Evolutionary conservation across 2,329 filamentous ascomycete genomes (phyloP).

Genomic region (Ambrosiella beaveri): DNA sequence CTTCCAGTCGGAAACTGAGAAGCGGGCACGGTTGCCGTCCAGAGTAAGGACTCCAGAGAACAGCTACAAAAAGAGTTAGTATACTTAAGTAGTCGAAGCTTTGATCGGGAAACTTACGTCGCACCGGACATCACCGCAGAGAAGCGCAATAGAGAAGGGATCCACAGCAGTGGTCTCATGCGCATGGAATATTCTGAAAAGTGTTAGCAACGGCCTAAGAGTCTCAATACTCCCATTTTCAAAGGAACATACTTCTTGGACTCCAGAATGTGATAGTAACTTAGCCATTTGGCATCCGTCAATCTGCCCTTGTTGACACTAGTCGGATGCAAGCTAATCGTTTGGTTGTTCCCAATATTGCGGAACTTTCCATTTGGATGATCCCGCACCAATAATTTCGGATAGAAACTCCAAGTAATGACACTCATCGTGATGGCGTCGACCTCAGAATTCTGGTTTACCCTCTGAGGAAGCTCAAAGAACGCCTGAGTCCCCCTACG

Average conservation of each 20-base stretch:
- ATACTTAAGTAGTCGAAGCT: too few relatives aligned
- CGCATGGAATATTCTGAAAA: slow-evolving; percentile 59
- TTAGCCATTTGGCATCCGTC: slow-evolving; percentile 57
- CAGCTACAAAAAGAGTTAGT: slow-evolving; percentile 32
- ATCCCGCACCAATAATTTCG: slow-evolving; percentile 73
- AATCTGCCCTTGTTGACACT: slow-evolving; percentile 66
- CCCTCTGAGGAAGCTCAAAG: slow-evolving; percentile 61
- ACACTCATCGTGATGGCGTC: slow-evolving; percentile 66
- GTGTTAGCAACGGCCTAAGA: background rate
- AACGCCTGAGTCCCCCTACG: slow-evolving; percentile 50
- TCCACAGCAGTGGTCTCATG: slow-evolving; percentile 73
- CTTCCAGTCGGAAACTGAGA: slow-evolving; percentile 77
- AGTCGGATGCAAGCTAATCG: slow-evolving; percentile 69
- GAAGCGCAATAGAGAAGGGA: slow-evolving; percentile 63
- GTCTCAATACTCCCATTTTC: background rate
- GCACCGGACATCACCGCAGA: slow-evolving; percentile 78
- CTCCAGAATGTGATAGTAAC: slow-evolving; percentile 97
- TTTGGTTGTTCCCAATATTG: slow-evolving; percentile 85
- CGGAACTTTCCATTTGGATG: slow-evolving; percentile 53
- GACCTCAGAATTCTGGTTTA: slow-evolving; percentile 61
- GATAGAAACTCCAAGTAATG: slow-evolving; percentile 89
- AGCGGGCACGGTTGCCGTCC: slow-evolving; percentile 73
- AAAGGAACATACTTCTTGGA: slow-evolving; percentile 47
- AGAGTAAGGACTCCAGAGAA: slow-evolving; percentile 75
- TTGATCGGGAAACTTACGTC: slow-evolving; percentile 36